Conservation (phyloP, 1,284 basidiomycete genomes). For the Marasmius oreades region DNA sequence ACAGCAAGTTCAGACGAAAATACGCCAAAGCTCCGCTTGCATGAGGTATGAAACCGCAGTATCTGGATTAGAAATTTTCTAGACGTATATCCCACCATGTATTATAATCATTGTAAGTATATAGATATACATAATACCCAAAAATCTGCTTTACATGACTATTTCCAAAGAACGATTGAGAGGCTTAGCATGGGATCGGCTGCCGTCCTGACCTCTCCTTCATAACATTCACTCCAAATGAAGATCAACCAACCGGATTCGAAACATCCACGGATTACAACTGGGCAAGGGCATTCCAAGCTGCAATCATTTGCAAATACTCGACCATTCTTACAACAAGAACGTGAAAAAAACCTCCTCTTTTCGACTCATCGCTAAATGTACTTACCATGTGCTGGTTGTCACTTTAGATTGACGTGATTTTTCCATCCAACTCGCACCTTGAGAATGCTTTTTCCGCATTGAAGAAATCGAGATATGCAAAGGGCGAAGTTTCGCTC, state of each 20-base stretch:
- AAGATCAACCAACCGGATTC: neutral
- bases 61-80: neutral
- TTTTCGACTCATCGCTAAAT: neutral
- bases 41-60: conserved; percentile 19
- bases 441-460: conserved; percentile 5
- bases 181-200: too few species aligned
- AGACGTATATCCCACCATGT: neutral
- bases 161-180: too few species aligned
- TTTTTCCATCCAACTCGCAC: conserved; percentile 11
- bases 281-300: conserved; percentile 5
- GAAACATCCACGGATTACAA: conserved; percentile 2
- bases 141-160: neutral
- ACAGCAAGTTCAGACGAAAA: conserved; percentile 90
- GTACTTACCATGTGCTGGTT: neutral
- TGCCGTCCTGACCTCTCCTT: neutral
- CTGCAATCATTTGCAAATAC: neutral
- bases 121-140: neutral
- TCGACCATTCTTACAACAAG: conserved; percentile 13
- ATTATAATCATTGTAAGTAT: neutral
- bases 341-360: conserved; percentile 3
- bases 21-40: conserved; percentile 62
- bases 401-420: conserved; percentile 10
- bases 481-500: conserved; percentile 4
- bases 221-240: neutral
- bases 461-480: conserved; percentile 6